These are phyloP conservation scores for Metschnikowia chrysomelidarum DNA, from an alignment of 805 yeast species.

Conservation along the genomic window DNA sequence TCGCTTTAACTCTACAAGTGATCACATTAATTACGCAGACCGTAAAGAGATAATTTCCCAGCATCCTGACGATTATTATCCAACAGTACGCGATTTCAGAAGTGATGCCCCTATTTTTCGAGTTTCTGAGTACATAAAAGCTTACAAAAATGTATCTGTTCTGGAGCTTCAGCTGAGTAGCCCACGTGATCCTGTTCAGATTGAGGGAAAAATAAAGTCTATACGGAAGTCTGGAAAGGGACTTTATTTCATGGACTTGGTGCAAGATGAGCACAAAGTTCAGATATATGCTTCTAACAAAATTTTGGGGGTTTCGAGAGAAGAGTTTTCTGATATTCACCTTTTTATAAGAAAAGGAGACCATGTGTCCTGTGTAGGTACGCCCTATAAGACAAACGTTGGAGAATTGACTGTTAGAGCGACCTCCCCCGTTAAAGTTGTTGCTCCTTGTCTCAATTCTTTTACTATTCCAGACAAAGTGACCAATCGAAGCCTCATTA, in stretches of 20 bases:
- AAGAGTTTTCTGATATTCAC: constrained; percentile 41
- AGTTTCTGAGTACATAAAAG: constrained; percentile 38
- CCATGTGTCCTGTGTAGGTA: constrained; percentile 60
- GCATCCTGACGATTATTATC: constrained; percentile 15
- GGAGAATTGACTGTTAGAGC: constrained; percentile 77
- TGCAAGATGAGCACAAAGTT: constrained; percentile 55
- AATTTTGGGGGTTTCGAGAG: constrained; percentile 40
- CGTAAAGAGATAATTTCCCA: constrained; percentile 13
- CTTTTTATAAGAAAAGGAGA: constrained; percentile 67
- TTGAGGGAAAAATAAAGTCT: constrained; percentile 56
- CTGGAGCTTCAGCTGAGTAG: constrained; percentile 10
- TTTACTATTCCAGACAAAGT: constrained; percentile 57
- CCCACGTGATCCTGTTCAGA: constrained; percentile 9
- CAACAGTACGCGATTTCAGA: constrained; percentile 10
- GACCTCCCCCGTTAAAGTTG: constrained; percentile 44
- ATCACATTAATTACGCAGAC: constrained; percentile 11
- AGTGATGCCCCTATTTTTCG: constrained; percentile 21
- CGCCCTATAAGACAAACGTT: constrained; percentile 69
- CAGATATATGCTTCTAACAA: constrained; percentile 64
- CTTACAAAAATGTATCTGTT: constrained; percentile 25
- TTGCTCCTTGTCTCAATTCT: constrained; percentile 60
- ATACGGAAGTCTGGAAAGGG: constrained; percentile 69
- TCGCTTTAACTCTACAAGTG: constrained; percentile 10
- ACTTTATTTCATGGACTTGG: constrained; percentile 64
- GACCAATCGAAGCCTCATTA: constrained; percentile 52